Conservation (phyloP, 257 asterid genomes). For the Buddleja alternifolia region DNA sequence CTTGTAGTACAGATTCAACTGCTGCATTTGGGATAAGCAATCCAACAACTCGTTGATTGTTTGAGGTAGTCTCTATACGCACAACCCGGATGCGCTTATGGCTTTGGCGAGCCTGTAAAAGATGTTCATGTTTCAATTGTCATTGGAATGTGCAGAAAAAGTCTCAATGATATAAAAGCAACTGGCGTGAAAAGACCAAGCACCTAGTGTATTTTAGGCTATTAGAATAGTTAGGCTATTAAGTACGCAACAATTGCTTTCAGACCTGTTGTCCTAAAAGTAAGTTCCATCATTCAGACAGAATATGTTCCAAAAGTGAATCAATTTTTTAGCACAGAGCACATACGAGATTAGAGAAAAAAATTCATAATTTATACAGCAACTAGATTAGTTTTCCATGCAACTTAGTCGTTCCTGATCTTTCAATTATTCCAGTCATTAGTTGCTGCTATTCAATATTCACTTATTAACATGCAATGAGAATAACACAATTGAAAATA, state of each 20-base stretch:
- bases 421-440: constrained; percentile 19
- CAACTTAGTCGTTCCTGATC: constrained; percentile 9
- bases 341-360: neutral
- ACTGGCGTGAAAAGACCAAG: constrained; percentile 16
- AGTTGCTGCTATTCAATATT: constrained; percentile 4
- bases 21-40: constrained; percentile 94
- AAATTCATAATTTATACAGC: neutral
- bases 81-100: constrained; percentile 86
- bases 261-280: neutral
- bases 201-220: neutral
- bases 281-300: neutral
- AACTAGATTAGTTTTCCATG: constrained; percentile 19
- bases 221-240: no score
- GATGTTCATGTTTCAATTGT: constrained; percentile 18
- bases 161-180: constrained; percentile 1
- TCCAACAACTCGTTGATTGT: constrained; percentile 80
- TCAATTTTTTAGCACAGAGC: no score
- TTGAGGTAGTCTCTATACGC: constrained; percentile 83
- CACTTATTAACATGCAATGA: constrained; percentile 8
- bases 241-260: neutral
- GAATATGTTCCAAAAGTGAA: neutral
- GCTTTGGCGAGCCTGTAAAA: constrained; percentile 73
- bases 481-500: constrained; percentile 18
- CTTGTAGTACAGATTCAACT: constrained; percentile 90
- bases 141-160: neutral